Evolutionary conservation across 345 rosid genomes (phyloP).

Genomic region (Reutealis trisperma): DNA sequence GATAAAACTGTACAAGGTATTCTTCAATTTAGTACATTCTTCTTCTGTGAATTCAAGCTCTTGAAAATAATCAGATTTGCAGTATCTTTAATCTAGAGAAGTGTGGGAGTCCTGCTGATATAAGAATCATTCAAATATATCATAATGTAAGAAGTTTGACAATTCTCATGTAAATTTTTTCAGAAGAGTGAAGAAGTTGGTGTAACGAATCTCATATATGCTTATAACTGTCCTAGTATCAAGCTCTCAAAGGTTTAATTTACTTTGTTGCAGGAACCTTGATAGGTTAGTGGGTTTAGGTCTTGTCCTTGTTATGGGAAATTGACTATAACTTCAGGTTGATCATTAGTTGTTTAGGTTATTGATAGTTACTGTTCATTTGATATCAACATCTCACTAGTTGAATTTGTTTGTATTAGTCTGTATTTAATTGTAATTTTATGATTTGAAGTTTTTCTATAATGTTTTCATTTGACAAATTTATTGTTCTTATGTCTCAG

Average conservation of each 20-base stretch:
- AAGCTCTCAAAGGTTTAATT: neutral
- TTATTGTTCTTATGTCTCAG: slow-evolving; percentile 47
- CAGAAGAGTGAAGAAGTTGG: slow-evolving; percentile 2
- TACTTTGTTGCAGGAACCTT: neutral
- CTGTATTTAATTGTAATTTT: neutral
- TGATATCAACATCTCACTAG: neutral
- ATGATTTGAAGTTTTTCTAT: neutral
- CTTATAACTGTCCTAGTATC: neutral
- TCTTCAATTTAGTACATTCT: neutral
- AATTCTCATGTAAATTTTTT: neutral
- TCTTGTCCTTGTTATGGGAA: neutral
- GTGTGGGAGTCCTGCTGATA: neutral
- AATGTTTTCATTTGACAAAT: neutral
- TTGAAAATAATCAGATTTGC: neutral
- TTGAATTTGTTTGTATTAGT: neutral
- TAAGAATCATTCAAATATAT: neutral
- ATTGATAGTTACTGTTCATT: neutral
- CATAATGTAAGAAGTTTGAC: neutral
- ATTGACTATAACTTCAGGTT: neutral
- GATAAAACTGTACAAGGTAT: slow-evolving; percentile 88
- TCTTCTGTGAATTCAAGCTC: neutral
- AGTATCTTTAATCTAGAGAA: neutral
- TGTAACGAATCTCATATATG: neutral
- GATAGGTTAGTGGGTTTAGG: neutral
- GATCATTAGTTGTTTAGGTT: neutral